These are phyloP conservation scores for Ligustrum vulgare DNA, from an alignment of 257 asterid genomes.

Conservation along the genomic window DNA sequence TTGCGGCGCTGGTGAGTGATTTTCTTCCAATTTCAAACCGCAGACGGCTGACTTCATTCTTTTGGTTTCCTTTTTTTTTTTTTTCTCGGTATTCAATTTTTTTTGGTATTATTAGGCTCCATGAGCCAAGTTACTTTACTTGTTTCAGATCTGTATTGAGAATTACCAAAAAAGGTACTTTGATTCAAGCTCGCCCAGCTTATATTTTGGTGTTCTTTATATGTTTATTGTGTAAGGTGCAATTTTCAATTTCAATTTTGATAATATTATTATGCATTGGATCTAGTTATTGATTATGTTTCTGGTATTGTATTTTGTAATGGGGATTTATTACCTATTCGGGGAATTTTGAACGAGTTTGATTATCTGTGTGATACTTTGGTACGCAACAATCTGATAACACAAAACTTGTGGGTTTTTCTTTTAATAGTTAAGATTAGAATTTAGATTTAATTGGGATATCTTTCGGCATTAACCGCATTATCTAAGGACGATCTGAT, in stretches of 20 bases:
- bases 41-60: no score
- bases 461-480: neutral
- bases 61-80: no score
- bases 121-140: neutral
- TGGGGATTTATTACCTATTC: neutral
- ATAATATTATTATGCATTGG: neutral
- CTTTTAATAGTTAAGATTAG: neutral
- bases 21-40: no score
- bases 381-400: neutral
- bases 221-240: neutral
- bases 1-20: no score
- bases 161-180: neutral
- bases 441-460: neutral
- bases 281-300: neutral
- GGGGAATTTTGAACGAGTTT: neutral
- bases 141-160: neutral
- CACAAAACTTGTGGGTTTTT: neutral
- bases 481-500: neutral
- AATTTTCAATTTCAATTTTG: neutral
- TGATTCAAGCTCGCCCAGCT: neutral
- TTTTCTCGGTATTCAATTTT: no score
- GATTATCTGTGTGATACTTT: neutral
- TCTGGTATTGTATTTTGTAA: neutral
- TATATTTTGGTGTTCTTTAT: neutral
- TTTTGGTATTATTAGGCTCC: no score